Conservation (phyloP, 2,329 filamentous ascomycete species). For the Fusarium globosum region DNA sequence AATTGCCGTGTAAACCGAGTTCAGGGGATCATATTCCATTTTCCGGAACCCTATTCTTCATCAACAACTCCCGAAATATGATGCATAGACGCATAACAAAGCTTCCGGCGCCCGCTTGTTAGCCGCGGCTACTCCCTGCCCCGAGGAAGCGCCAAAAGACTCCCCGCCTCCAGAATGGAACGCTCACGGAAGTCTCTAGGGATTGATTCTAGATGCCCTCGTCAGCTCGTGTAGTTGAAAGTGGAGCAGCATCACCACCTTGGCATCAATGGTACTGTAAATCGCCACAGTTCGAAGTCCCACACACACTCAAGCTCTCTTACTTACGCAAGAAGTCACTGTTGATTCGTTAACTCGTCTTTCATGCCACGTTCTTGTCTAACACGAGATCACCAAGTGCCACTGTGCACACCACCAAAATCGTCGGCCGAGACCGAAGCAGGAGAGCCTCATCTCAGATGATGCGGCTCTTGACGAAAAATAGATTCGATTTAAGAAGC, state of each 20-base stretch:
- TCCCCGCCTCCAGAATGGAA: conserved; percentile 23
- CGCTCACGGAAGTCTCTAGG: conserved; percentile 11
- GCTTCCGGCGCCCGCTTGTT: conserved; percentile 1
- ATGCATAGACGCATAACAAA: conserved; percentile 11
- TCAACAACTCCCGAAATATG: conserved; percentile 5
- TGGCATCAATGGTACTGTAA: background rate
- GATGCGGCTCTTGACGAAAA: conserved; percentile 32
- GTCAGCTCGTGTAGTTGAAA: conserved; percentile 22
- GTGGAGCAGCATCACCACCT: conserved; percentile 25
- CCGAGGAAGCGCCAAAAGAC: conserved; percentile 30
- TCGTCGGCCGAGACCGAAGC: conserved; percentile 30
- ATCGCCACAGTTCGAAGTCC: conserved; percentile 28
- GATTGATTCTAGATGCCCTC: conserved; percentile 12
- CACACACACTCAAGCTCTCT: conserved; percentile 8
- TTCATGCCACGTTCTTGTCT: conserved; percentile 15
- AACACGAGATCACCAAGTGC: conserved; percentile 18
- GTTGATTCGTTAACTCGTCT: conserved; percentile 17
- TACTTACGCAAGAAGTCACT: conserved; percentile 20
- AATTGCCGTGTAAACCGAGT: conserved; percentile 1
- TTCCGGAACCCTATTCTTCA: conserved; percentile 3
- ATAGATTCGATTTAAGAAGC: conserved; percentile 3
- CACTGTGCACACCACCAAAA: conserved; percentile 14
- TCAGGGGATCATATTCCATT: background rate
- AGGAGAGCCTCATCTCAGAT: conserved; percentile 30
- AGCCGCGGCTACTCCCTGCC: conserved; percentile 23